Conservation (phyloP, 2,329 filamentous ascomycete species). For the Beauveria australis region DNA sequence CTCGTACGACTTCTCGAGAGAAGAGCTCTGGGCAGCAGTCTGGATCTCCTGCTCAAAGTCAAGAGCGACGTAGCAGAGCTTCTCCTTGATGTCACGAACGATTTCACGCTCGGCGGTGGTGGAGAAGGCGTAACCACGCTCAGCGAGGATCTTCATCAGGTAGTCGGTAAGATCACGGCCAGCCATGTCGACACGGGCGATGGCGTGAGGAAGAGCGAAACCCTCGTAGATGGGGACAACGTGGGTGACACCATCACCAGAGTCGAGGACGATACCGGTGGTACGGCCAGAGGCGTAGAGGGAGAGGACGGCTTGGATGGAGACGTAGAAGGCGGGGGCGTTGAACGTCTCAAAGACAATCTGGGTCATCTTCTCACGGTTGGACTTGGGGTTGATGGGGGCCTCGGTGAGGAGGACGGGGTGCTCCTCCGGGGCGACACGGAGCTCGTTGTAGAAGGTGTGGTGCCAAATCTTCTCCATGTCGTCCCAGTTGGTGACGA, state of each 20-base stretch:
- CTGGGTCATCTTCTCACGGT: slow-evolving; percentile 99
- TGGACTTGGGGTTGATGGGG: slow-evolving; percentile 99
- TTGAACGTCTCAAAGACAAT: slow-evolving; percentile 99
- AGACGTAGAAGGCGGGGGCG: slow-evolving; percentile 99
- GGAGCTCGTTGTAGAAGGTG: slow-evolving; percentile 99
- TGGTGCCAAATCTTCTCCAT: slow-evolving; percentile 99
- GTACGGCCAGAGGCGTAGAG: slow-evolving; percentile 99
- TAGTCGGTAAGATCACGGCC: slow-evolving; percentile 99
- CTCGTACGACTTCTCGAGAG: slow-evolving; percentile 99
- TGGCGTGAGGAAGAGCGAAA: slow-evolving; percentile 99
- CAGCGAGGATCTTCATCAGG: slow-evolving; percentile 99
- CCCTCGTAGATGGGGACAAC: slow-evolving; percentile 99
- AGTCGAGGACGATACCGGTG: slow-evolving; percentile 99
- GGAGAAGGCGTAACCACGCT: slow-evolving; percentile 99
- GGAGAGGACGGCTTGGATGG: slow-evolving; percentile 98
- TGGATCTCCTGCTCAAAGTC: slow-evolving; percentile 99
- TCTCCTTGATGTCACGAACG: slow-evolving; percentile 99
- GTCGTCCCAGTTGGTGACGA: slow-evolving; percentile 99
- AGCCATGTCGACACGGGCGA: slow-evolving; percentile 99
- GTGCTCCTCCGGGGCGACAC: slow-evolving; percentile 99
- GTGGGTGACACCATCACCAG: slow-evolving; percentile 99
- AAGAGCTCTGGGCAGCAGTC: slow-evolving; percentile 97
- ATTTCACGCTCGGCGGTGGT: slow-evolving; percentile 99
- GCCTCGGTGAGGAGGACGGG: slow-evolving; percentile 98
- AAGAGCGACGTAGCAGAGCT: slow-evolving; percentile 99